These are phyloP conservation scores for Euphorbia peplus DNA, from an alignment of 345 rosid species.

Conservation along the genomic window DNA sequence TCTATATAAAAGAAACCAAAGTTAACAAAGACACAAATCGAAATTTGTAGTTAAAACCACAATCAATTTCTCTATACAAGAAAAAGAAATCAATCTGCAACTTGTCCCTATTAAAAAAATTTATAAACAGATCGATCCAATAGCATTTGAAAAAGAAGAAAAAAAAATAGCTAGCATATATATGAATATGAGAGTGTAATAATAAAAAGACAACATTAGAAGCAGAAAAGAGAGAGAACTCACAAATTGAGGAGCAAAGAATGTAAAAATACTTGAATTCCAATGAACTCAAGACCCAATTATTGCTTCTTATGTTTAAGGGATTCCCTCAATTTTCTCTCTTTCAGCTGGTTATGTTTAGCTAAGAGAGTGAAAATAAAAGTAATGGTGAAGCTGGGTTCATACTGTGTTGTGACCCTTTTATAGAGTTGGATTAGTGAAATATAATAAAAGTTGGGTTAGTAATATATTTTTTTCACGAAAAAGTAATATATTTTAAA, in stretches of 20 bases:
- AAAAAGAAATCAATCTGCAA: too few species aligned
- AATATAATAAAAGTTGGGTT: neutral
- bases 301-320: too few species aligned
- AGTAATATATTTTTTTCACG: too few species aligned
- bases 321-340: neutral
- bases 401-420: neutral
- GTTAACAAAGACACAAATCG: too few species aligned
- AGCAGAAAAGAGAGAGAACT: neutral
- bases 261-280: neutral
- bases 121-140: too few species aligned
- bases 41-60: conserved; percentile 1
- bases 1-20: too few species aligned
- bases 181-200: neutral
- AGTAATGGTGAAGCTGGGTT: too few species aligned
- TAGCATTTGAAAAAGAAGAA: neutral
- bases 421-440: conserved; percentile 8
- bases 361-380: conserved; percentile 1
- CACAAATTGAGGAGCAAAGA: conserved; percentile 10
- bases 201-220: neutral
- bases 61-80: too few species aligned
- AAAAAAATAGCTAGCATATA: too few species aligned
- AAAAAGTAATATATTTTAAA: too few species aligned
- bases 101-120: too few species aligned
- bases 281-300: too few species aligned
- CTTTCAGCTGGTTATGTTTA: conserved; percentile 2